Evolutionary conservation across 768 basidiomycete genomes (phyloP), one percentile per base, ranked within the genome.

Genomic region (Hypholoma fasciculare): DNA sequence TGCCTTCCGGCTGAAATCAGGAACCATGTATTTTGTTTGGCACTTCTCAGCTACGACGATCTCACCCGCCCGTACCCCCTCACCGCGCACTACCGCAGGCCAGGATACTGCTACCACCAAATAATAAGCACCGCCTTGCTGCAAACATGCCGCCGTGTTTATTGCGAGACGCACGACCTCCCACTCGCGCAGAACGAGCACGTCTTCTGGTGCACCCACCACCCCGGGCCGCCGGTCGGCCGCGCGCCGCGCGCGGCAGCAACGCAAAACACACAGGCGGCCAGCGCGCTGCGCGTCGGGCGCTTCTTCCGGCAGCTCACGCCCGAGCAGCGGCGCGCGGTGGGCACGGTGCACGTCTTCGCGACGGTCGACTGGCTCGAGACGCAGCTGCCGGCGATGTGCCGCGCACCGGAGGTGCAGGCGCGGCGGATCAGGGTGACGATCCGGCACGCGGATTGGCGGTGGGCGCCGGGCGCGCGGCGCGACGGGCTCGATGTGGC

Each of bases 381-480:
- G n/a, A n/a, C 16, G 9, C 23, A 26, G 48, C 26, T 49, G n/a
- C 48, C 48, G 12, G 7, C 7, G 48, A 23, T 49, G 23, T 49
- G 23, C 23, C 16, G 34, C 16, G 48, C 27, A 7, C 48, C 48
- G 48, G 34, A 27, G 14, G 26, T 49, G 20, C 52, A 38, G n/a
- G 50, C 38, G 16, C 19, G 52, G 4, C 43, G 20, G 12, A 14
- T 58, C 19, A 53, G 47, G 34, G 38, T 58, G 19, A 58, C 57
- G 9, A 44, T 58, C 44, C 50, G 57, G 23, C 57, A 53, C 19
- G 26, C 51, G 17, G 57, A 58, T 38, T 58, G 57, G 57, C 38
- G 52, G 44, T 51, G 40, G 40, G 13, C 13, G 5, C 40, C 40
- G 13, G 40, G 40, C 16, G 11, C 40, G 17, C 13, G 17, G 40